A percentile compares a stretch with the other conserved stretches of the same genome.
These are phyloP conservation scores for Hypoxylon subgilvum DNA, from an alignment of 495 filamentous ascomycete genomes.

Conservation along the genomic window DNA sequence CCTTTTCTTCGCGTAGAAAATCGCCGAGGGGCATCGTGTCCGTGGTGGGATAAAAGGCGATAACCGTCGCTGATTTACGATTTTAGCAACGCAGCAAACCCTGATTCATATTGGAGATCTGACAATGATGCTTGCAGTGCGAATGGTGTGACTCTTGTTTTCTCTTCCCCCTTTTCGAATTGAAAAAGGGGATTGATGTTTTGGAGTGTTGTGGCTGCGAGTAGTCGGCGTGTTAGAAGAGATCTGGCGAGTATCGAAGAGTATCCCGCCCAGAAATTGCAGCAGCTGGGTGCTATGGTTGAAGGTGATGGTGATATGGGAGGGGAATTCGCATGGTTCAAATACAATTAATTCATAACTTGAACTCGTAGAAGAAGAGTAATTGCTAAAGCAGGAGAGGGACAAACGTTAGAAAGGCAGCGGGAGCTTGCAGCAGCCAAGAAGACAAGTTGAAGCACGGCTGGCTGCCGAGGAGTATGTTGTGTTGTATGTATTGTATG, in stretches of 20 bases:
- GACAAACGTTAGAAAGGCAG: constrained; percentile 8
- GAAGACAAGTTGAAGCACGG: constrained; percentile 14
- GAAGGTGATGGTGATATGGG: constrained; percentile 32
- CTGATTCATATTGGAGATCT: constrained; percentile 23
- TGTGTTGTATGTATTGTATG: no score
- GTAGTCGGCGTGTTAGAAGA: neutral
- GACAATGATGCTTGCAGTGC: neutral
- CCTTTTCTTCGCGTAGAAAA: constrained; percentile 22
- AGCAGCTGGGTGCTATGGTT: constrained; percentile 26
- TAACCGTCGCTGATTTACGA: constrained; percentile 21
- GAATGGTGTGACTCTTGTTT: neutral
- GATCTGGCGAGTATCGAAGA: constrained; percentile 13
- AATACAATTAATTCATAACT: constrained; percentile 3
- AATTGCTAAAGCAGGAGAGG: neutral
- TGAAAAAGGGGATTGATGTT: neutral
- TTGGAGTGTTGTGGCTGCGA: neutral
- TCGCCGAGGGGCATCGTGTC: constrained; percentile 15
- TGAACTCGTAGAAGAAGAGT: neutral
- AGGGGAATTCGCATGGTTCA: constrained; percentile 25
- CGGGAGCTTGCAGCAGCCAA: constrained; percentile 38
- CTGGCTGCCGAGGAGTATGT: no score
- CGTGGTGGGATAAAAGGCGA: constrained; percentile 7
- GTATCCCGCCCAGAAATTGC: constrained; percentile 3
- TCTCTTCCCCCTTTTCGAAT: constrained; percentile 1
- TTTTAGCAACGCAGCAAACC: constrained; percentile 12